These are phyloP conservation scores for Pleurotus sapidus DNA, from an alignment of 768 basidiomycete species.

Conservation along the genomic window DNA sequence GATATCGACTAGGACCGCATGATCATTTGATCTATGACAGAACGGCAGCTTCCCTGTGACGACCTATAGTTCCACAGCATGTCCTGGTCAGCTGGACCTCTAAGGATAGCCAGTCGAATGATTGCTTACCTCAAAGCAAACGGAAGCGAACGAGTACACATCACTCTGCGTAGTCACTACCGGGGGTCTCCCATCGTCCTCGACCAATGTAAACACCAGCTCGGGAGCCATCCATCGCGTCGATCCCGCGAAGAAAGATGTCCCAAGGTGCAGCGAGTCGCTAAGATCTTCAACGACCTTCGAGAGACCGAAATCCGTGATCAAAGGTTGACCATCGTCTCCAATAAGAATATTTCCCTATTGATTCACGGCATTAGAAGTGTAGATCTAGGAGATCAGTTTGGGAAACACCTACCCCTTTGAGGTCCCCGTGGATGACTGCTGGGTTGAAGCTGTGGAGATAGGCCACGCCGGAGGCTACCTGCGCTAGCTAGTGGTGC, in stretches of 20 bases:
- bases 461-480: conserved; percentile 56
- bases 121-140: conserved; percentile 53
- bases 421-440: conserved; percentile 61
- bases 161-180: conserved; percentile 51
- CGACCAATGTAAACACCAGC: conserved; percentile 45
- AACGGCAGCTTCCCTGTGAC: conserved; percentile 52
- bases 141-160: conserved; percentile 58
- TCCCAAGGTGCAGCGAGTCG: conserved; percentile 30
- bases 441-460: conserved; percentile 52
- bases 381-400: not conserved
- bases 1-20: conserved; percentile 54
- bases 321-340: conserved; percentile 47
- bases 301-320: conserved; percentile 63
- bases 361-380: not conserved
- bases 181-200: conserved; percentile 39
- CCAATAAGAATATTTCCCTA: conserved; percentile 59
- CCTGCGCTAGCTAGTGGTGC: conserved; percentile 42
- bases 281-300: conserved; percentile 54
- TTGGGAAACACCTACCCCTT: conserved; percentile 40
- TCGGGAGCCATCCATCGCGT: conserved; percentile 61
- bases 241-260: conserved; percentile 45
- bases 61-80: conserved; percentile 28
- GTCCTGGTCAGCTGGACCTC: not conserved
- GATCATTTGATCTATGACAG: conserved; percentile 50
- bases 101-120: no score